These are phyloP conservation scores for Russula sp. DNA, from an alignment of 768 basidiomycete species.

Conservation along the genomic window DNA sequence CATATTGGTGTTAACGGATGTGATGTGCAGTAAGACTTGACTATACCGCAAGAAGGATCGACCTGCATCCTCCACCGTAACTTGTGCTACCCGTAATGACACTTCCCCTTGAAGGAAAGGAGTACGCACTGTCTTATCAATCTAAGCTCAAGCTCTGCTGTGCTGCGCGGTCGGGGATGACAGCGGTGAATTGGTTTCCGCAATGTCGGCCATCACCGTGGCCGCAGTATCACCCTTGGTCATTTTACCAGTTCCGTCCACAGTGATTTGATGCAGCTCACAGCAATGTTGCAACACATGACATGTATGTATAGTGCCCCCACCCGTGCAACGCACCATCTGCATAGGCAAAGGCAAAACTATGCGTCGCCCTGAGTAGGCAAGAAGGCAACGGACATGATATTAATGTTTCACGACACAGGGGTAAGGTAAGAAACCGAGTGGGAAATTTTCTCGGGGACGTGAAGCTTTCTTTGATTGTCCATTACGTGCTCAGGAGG, in stretches of 20 bases:
- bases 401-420: background rate
- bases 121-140: no score
- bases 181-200: background rate
- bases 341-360: background rate
- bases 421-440: background rate
- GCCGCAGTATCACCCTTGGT: background rate
- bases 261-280: background rate
- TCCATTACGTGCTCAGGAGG: background rate
- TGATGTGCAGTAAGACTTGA: background rate
- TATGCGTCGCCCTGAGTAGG: background rate
- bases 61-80: no score
- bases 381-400: background rate
- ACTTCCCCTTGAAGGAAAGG: background rate
- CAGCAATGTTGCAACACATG: background rate
- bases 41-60: no score
- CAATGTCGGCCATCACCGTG: background rate
- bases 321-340: background rate
- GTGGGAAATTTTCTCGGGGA: background rate
- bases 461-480: background rate
- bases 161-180: background rate
- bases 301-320: background rate
- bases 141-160: background rate
- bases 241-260: background rate
- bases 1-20: conserved; percentile 3
- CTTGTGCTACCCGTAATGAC: no score